A percentile compares a stretch with the other conserved stretches of the same genome.
These are phyloP conservation scores for Cytospora piceicola DNA, from an alignment of 2,329 filamentous ascomycete species.

Conservation along the genomic window DNA sequence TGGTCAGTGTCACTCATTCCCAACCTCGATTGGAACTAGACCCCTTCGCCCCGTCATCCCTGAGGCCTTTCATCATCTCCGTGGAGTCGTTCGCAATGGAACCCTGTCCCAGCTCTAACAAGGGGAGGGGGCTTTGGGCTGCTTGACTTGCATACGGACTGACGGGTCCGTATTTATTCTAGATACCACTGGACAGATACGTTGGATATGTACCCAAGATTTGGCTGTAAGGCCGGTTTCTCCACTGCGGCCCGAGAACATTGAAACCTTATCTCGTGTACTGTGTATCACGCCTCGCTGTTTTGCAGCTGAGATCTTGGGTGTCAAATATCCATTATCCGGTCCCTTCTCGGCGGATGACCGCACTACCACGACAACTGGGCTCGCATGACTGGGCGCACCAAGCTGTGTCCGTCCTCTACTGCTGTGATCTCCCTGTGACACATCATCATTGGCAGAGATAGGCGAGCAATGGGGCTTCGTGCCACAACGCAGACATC, in stretches of 20 bases:
- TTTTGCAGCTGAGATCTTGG: not conserved
- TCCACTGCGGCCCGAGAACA: not conserved
- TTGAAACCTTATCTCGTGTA: not conserved
- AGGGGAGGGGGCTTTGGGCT: not conserved
- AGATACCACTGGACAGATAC: not conserved
- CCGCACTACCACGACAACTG: not conserved
- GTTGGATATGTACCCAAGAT: not conserved
- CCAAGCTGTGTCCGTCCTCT: not conserved
- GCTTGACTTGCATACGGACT: no score
- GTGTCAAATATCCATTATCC: not conserved
- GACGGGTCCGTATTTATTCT: no score
- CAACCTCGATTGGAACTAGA: not conserved
- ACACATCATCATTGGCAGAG: not conserved
- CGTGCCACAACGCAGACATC: slow-evolving; percentile 7
- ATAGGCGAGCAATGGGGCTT: slow-evolving; percentile 11
- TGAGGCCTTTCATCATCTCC: not conserved
- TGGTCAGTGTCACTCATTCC: no score
- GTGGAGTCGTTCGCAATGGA: not conserved
- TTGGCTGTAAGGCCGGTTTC: not conserved
- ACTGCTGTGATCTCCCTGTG: not conserved
- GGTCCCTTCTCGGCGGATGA: not conserved
- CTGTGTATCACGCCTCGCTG: not conserved
- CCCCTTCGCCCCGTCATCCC: not conserved
- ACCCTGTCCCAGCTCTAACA: not conserved
- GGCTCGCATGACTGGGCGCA: not conserved